Percentiles rank a stretch among this genome's conserved stretches.
phyloP scores from a whole-genome alignment of 441 rosid genomes.

The Viola pubescens region DNA sequence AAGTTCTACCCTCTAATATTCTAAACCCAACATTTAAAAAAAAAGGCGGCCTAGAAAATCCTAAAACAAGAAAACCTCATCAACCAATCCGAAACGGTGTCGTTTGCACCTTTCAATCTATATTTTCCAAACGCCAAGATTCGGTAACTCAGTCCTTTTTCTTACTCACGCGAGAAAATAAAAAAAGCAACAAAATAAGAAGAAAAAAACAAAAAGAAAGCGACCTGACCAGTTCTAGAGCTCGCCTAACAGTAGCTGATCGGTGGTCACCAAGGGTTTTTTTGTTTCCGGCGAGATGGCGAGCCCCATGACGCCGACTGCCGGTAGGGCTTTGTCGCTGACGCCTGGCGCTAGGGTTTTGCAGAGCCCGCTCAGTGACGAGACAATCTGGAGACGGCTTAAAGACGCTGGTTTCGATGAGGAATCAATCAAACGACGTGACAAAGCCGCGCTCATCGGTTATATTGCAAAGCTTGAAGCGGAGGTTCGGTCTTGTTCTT shows the following conservation, averaged over 20 bases:
- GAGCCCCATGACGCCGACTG: conserved; percentile 15
- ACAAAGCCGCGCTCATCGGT: conserved; percentile 47
- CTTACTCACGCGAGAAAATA: neutral
- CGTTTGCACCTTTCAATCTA: too few relatives aligned
- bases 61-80: too few relatives aligned
- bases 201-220: neutral
- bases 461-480: conserved; percentile 88
- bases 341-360: conserved; percentile 19
- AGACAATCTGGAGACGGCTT: conserved; percentile 43
- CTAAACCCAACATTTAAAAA: too few relatives aligned
- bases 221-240: neutral
- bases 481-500: conserved; percentile 42
- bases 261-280: conserved; percentile 46
- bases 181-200: neutral
- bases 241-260: neutral
- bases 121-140: too few relatives aligned
- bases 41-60: too few relatives aligned
- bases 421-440: conserved; percentile 20
- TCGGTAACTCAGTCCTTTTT: too few relatives aligned
- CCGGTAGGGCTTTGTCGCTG: conserved; percentile 17
- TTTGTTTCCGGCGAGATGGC: conserved; percentile 18
- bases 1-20: too few relatives aligned
- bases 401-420: conserved; percentile 26
- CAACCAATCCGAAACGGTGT: too few relatives aligned
- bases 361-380: conserved; percentile 10